A percentile compares a stretch with the other conserved stretches of the same genome.
Evolutionary conservation across 2,329 filamentous ascomycete species (phyloP).

Genomic region (Penicillium polonicum): DNA sequence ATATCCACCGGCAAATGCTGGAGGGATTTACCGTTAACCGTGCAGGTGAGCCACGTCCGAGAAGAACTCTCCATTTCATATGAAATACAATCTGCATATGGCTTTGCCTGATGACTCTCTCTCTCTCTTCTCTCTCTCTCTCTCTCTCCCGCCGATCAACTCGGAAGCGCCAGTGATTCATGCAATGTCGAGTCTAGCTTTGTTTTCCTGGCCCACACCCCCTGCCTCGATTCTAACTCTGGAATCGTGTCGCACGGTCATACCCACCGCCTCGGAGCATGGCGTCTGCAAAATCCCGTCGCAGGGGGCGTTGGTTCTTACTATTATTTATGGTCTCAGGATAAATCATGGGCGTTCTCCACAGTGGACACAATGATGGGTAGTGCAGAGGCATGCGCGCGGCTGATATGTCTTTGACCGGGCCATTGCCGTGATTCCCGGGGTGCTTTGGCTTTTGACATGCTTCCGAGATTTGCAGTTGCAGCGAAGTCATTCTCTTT

Average conservation of each 20-base stretch:
- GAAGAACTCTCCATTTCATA: background rate
- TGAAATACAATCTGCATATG: background rate
- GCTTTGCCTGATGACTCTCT: background rate
- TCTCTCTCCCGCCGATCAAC: background rate
- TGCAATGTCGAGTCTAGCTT: background rate
- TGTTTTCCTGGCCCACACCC: background rate
- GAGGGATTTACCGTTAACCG: background rate
- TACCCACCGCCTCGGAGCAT: conserved; percentile 11
- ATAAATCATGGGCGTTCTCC: conserved; percentile 14
- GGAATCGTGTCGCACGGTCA: conserved; percentile 10
- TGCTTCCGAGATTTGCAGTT: background rate
- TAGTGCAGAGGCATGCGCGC: conserved; percentile 19
- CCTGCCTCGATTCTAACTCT: conserved; percentile 5
- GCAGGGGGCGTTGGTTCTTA: conserved; percentile 2
- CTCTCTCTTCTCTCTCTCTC: background rate
- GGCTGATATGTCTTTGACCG: conserved; percentile 18
- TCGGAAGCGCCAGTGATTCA: background rate
- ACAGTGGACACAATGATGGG: conserved; percentile 12
- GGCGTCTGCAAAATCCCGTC: conserved; percentile 12
- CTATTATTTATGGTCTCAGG: conserved; percentile 3
- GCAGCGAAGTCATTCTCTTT: background rate
- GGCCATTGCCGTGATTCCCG: conserved; percentile 5
- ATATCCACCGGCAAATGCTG: background rate
- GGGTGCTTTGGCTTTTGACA: conserved; percentile 5
- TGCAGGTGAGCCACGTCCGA: background rate